Percentiles rank a stretch among this genome's conserved stretches.
phyloP scores from a whole-genome alignment of 1,139 yeast species.

The Kazachstania sp. region DNA sequence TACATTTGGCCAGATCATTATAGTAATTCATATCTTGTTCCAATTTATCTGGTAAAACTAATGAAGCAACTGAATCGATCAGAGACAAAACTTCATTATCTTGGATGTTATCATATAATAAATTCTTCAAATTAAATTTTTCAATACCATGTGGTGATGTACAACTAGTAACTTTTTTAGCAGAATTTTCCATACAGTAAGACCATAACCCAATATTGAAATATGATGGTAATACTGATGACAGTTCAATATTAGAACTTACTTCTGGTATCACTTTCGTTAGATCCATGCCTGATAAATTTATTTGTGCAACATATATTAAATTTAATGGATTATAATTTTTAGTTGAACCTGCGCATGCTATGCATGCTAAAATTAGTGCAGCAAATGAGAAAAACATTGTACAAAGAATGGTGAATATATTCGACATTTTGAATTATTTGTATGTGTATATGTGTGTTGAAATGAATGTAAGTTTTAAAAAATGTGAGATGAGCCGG shows the following conservation, averaged over 20 bases:
- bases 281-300: slow-evolving; percentile 13
- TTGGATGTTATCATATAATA: slow-evolving; percentile 20
- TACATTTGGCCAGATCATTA: slow-evolving; percentile 23
- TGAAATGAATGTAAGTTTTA: background rate
- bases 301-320: slow-evolving; percentile 26
- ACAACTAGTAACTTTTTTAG: slow-evolving; percentile 16
- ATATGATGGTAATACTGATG: slow-evolving; percentile 17
- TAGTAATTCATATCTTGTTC: slow-evolving; percentile 20
- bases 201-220: slow-evolving; percentile 30
- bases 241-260: slow-evolving; percentile 6
- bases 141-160: slow-evolving; percentile 28
- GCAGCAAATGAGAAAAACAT: slow-evolving; percentile 21
- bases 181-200: slow-evolving; percentile 19
- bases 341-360: slow-evolving; percentile 28
- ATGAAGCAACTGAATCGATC: slow-evolving; percentile 16
- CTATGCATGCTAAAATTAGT: slow-evolving; percentile 22
- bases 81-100: slow-evolving; percentile 15
- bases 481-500: no score
- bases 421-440: slow-evolving; percentile 16
- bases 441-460: background rate
- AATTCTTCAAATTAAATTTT: slow-evolving; percentile 17
- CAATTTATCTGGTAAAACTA: slow-evolving; percentile 19
- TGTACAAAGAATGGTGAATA: slow-evolving; percentile 14
- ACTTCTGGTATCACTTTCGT: slow-evolving; percentile 13
- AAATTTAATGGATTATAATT: slow-evolving; percentile 24